Conservation (phyloP, 805 yeast species). For the Ogataea corticis region DNA sequence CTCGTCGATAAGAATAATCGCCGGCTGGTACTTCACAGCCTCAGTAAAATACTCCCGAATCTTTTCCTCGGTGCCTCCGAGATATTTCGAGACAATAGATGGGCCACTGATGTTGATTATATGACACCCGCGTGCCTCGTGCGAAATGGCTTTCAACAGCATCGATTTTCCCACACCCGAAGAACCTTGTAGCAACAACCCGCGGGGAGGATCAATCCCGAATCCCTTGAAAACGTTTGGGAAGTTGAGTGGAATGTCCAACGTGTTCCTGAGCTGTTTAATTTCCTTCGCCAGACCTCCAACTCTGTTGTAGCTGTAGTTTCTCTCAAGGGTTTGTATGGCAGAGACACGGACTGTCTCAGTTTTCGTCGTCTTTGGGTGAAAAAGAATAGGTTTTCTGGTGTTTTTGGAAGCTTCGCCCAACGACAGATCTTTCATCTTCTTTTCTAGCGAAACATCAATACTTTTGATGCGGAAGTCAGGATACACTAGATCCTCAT, state of each 20-base stretch:
- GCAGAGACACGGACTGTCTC: constrained; percentile 28
- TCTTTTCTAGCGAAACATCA: constrained; percentile 3
- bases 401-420: background rate
- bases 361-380: constrained; percentile 36
- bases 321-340: constrained; percentile 45
- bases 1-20: constrained; percentile 88
- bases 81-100: constrained; percentile 84
- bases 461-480: constrained; percentile 14
- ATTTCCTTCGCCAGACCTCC: constrained; percentile 81
- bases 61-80: constrained; percentile 91
- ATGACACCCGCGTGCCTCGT: constrained; percentile 72
- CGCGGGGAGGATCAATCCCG: constrained; percentile 91
- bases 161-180: constrained; percentile 97
- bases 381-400: constrained; percentile 26
- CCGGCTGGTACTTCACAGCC: constrained; percentile 83
- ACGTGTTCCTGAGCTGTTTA: constrained; percentile 57
- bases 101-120: constrained; percentile 87
- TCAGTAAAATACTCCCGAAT: constrained; percentile 82
- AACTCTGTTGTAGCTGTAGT: constrained; percentile 40
- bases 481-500: constrained; percentile 45
- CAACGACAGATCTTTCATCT: constrained; percentile 1
- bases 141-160: constrained; percentile 79
- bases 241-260: constrained; percentile 76
- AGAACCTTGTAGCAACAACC: constrained; percentile 92
- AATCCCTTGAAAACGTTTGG: constrained; percentile 79